phyloP scores from a whole-genome alignment of 2,329 filamentous ascomycete species.

The Cytospora leucostoma region DNA sequence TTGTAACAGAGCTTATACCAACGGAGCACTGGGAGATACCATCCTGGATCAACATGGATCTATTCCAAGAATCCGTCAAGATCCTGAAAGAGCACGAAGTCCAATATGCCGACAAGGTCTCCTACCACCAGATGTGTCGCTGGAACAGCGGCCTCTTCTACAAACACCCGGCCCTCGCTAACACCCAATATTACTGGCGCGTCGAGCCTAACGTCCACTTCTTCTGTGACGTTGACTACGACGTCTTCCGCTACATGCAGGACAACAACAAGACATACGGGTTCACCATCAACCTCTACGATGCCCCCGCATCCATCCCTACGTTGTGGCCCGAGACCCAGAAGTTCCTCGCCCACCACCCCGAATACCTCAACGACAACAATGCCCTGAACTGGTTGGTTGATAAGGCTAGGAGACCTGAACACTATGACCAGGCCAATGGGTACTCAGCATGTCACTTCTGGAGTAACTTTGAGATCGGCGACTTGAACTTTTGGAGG shows the following conservation, averaged over 20 bases:
- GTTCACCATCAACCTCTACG: slow-evolving; percentile 97
- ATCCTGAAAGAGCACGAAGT: slow-evolving; percentile 82
- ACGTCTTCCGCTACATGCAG: slow-evolving; percentile 96
- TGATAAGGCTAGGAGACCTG: slow-evolving; percentile 73
- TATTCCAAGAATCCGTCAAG: slow-evolving; percentile 82
- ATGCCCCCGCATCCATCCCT: slow-evolving; percentile 82
- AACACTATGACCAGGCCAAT: slow-evolving; percentile 78
- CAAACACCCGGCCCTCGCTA: slow-evolving; percentile 82
- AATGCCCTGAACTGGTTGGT: slow-evolving; percentile 88
- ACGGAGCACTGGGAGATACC: slow-evolving; percentile 92
- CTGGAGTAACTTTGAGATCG: slow-evolving; percentile 99
- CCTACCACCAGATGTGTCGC: slow-evolving; percentile 98
- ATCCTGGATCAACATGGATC: slow-evolving; percentile 85
- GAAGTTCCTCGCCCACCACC: slow-evolving; percentile 85
- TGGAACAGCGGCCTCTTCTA: slow-evolving; percentile 99
- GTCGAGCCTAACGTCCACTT: slow-evolving; percentile 99
- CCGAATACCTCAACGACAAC: slow-evolving; percentile 77
- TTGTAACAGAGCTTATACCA: slow-evolving; percentile 74
- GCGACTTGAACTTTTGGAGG: slow-evolving; percentile 89
- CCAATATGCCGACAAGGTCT: slow-evolving; percentile 85
- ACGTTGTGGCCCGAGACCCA: slow-evolving; percentile 93
- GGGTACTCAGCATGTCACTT: slow-evolving; percentile 99
- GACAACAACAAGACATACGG: slow-evolving; percentile 99
- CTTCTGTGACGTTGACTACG: slow-evolving; percentile 98
- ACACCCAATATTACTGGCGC: slow-evolving; percentile 94